phyloP scores from a whole-genome alignment of 139 green algal species.

The Chlamydomonas sphaeroides region DNA sequence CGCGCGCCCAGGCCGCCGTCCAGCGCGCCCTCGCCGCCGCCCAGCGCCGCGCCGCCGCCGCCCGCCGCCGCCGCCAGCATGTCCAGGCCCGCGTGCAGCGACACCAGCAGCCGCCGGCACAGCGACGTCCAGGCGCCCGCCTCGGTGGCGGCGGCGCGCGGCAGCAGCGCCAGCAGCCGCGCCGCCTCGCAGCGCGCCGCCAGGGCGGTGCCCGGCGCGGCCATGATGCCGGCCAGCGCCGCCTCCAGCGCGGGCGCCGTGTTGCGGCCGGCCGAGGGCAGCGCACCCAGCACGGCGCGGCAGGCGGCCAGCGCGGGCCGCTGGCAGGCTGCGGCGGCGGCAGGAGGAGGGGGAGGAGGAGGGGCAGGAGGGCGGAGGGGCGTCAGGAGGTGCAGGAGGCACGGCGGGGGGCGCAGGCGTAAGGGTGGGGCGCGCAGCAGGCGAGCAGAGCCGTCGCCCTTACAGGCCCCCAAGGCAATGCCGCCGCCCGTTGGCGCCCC shows the following conservation, averaged over 20 bases:
- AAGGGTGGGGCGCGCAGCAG: too few species aligned
- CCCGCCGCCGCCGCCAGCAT: background rate
- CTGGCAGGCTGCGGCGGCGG: background rate
- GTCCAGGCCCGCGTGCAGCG: slow-evolving; percentile 12
- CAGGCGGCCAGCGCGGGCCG: slow-evolving; percentile 9
- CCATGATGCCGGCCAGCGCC: too few species aligned
- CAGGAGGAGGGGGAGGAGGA: too few species aligned
- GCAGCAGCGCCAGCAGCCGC: slow-evolving; percentile 11
- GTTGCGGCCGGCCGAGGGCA: slow-evolving; percentile 25
- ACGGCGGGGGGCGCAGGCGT: too few species aligned
- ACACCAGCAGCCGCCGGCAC: slow-evolving; percentile 12
- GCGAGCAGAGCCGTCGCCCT: too few species aligned
- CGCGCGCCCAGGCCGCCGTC: slow-evolving; percentile 25
- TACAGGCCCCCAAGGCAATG: too few species aligned
- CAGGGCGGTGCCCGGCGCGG: background rate
- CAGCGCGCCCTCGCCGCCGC: background rate
- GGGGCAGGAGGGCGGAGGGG: too few species aligned
- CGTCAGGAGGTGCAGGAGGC: too few species aligned
- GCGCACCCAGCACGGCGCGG: slow-evolving; percentile 2
- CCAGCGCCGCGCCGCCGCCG: background rate
- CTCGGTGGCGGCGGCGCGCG: slow-evolving; percentile 5
- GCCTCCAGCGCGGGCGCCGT: background rate
- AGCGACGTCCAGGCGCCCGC: slow-evolving; percentile 4
- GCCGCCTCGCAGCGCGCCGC: background rate
- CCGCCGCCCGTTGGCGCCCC: too few species aligned